Evolutionary conservation across 352 stramenopile genomes (phyloP).

Genomic region (Phytopythium helicoides): DNA sequence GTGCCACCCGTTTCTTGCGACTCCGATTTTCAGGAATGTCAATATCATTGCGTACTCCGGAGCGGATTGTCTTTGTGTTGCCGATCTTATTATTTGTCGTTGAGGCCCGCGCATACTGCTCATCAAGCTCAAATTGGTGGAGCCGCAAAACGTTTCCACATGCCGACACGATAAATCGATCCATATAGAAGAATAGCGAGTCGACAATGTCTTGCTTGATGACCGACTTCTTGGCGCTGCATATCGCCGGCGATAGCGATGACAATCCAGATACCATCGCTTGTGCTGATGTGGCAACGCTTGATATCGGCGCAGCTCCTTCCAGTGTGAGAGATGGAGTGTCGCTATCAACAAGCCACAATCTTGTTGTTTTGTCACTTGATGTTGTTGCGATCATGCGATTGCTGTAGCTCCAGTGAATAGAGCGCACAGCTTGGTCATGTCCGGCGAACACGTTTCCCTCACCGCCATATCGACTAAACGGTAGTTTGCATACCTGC

Average conservation of each 20-base stretch:
- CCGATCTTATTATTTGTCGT: slow-evolving; percentile 30
- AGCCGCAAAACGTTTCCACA: slow-evolving; percentile 61
- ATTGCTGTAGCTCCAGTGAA: slow-evolving; percentile 81
- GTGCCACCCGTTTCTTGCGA: slow-evolving; percentile 59
- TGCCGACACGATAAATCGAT: slow-evolving; percentile 81
- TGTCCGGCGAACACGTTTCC: slow-evolving; percentile 69
- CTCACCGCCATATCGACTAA: slow-evolving; percentile 65
- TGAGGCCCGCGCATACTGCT: slow-evolving; percentile 38
- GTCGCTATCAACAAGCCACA: slow-evolving; percentile 70
- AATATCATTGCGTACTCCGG: slow-evolving; percentile 16
- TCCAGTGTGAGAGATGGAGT: slow-evolving; percentile 57
- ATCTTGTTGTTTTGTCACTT: slow-evolving; percentile 58
- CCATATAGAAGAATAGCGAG: slow-evolving; percentile 85
- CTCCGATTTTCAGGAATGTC: slow-evolving; percentile 59
- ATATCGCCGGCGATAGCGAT: background rate
- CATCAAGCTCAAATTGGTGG: slow-evolving; percentile 75
- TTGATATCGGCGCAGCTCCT: slow-evolving; percentile 27
- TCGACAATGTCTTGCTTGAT: slow-evolving; percentile 56
- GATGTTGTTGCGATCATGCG: slow-evolving; percentile 66
- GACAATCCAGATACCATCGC: slow-evolving; percentile 20
- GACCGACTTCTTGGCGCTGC: slow-evolving; percentile 42
- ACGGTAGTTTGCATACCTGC: slow-evolving; percentile 64
- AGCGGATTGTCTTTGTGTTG: background rate
- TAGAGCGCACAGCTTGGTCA: slow-evolving; percentile 52
- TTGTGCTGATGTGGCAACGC: slow-evolving; percentile 22